Base-by-base conservation (phyloP, 495 filamentous ascomycete species). In the Neurospora sp. region DNA sequence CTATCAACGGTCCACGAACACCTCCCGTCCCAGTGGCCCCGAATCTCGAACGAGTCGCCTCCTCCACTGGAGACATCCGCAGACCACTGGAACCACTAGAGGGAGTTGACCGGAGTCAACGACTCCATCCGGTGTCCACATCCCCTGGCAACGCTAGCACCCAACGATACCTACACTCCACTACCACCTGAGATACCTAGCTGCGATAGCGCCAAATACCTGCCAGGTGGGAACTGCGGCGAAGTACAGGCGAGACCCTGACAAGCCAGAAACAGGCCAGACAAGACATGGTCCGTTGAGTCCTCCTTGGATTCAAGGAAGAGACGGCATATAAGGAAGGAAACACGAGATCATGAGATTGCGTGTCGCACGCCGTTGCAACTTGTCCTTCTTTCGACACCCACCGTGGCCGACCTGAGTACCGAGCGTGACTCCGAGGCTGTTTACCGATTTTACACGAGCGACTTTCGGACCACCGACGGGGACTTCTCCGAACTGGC, bases 341-440 rank as follows among this genome's bases (percentile, higher is more conserved):
- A 20, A 65, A 42, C 69, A 70, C 45, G 75, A 78, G 78, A 80
- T 75, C 73, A 79, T 79, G 77, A 79, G 71, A 76, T 69, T 73
- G 70, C 71, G 27, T 31, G 39, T 44, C 35, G 75, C 73, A 27
- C 31, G 31, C 41, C 22, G 53, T 35, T 69, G 71, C 69, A 71
- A 71, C 20, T 69, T 68, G 45, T 35, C 53, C 27, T 65, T 35
- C 6, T 65, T 65, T 65, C 53, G 65, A 14, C 73, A 79, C 71
- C 75, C 77, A 20, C 76, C 73, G 37, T 80, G 78, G 76, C 75
- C 71, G 47, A 72, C 45, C 47, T 76, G 71, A 75, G 12, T 37
- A 65, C 53, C 53, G 9, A 14, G n/a, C 4, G 20, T 10, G 47
- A 27, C 45, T 27, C 22, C 0, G 42, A 45, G 3, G 40, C 40